phyloP scores from a whole-genome alignment of 768 basidiomycete species.

The Lactarius quietus region DNA sequence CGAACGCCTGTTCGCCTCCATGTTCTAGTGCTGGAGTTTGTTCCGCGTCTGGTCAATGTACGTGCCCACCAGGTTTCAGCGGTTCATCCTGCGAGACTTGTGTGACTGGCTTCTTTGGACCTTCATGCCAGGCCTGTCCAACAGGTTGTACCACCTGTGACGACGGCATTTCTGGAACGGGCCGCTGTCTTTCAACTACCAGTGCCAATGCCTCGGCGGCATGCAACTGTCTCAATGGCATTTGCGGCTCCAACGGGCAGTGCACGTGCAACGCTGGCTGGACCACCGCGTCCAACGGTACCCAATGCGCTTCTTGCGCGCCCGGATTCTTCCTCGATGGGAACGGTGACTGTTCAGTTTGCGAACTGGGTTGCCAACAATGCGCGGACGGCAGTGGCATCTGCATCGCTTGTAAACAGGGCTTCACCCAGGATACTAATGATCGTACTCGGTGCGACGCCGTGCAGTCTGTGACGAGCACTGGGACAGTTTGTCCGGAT shows the following conservation, averaged over 20 bases:
- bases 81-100: slow-evolving; percentile 82
- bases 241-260: slow-evolving; percentile 63
- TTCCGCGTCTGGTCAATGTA: slow-evolving; percentile 63
- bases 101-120: slow-evolving; percentile 69
- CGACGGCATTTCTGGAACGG: slow-evolving; percentile 74
- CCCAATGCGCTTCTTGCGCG: slow-evolving; percentile 70
- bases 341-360: slow-evolving; percentile 66
- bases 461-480: slow-evolving; percentile 45
- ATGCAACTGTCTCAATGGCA: slow-evolving; percentile 82
- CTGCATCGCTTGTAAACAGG: slow-evolving; percentile 68
- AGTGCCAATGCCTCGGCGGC: slow-evolving; percentile 53
- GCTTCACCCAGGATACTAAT: slow-evolving; percentile 63
- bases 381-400: slow-evolving; percentile 67
- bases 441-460: slow-evolving; percentile 66
- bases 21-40: slow-evolving; percentile 76
- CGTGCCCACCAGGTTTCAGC: slow-evolving; percentile 69
- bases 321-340: slow-evolving; percentile 75
- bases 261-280: slow-evolving; percentile 79
- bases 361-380: slow-evolving; percentile 64
- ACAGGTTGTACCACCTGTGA: slow-evolving; percentile 67
- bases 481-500: slow-evolving; percentile 57
- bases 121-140: slow-evolving; percentile 67
- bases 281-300: slow-evolving; percentile 66
- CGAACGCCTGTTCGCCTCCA: slow-evolving; percentile 66
- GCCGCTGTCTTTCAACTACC: slow-evolving; percentile 56